Evolutionary conservation across 1,284 basidiomycete species (phyloP), one percentile per base, ranked within the genome.

Genomic region (Fomes fomentarius): DNA sequence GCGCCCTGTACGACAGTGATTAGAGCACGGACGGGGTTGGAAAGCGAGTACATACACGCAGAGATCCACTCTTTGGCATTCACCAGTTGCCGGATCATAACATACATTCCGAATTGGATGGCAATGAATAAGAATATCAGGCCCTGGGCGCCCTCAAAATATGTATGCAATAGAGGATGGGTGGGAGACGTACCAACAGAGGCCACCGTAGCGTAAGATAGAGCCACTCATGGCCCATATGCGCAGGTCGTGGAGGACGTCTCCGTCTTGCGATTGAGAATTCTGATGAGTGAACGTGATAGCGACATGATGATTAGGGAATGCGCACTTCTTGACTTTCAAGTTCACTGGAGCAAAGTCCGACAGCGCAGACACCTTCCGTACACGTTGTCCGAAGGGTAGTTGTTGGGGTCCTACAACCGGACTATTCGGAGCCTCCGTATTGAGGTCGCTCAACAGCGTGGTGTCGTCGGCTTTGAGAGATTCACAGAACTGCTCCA

Each of bases 321-420:
- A 24, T 17, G 70, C 68, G 50, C 60, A 88, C 89, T 76, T 83
- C 69, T 81, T 84, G 26, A 96, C 87, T 65, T 80, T 86, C 61
- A 93, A 73, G 68, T 96, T 92, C 17, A 98, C 85, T 0, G 95
- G 95, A 1, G 95, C 95, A 69, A 96, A 98, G 71, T 97, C 95
- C 10, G 90, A 93, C 40, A 96, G 76, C 0, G 94, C 94, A 47
- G 91, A 88, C 14, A 97, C 85, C 73, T 93, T 94, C 66, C 88
- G 79, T 26, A 84, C 77, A 30, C 80, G 75, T 22, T 66, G 69
- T 12, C 69, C 68, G 11, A 59, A 25, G 45, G 52, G 15, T 47
- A 73, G 69, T 50, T 69, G 69, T 50, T 68, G 70, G 19, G 67
- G 63, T 28, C 69, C 64, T 11, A 71, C 70, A 14, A 69, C 66